A percentile compares a stretch with the other conserved stretches of the same genome.
Conservation (phyloP, 2,329 filamentous ascomycete species). For the Sclerotinia borealis region DNA sequence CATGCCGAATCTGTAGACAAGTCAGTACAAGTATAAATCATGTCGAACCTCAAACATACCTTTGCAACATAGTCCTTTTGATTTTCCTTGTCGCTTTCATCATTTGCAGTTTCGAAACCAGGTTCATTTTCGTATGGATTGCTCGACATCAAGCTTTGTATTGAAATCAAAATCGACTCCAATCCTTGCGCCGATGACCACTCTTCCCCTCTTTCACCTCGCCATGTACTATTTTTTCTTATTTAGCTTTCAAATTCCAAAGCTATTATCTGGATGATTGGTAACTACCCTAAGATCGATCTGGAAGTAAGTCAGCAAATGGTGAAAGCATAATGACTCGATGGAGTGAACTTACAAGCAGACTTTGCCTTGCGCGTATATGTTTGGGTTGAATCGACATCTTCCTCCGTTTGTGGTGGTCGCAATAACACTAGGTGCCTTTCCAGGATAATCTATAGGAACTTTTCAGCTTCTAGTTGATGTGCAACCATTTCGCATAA, state of each 20-base stretch:
- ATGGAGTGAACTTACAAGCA: conserved; percentile 63
- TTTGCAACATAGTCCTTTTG: conserved; percentile 75
- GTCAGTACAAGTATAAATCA: conserved; percentile 2
- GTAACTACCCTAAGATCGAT: conserved; percentile 72
- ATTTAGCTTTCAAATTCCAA: conserved; percentile 11
- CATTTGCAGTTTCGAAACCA: conserved; percentile 74
- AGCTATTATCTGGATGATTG: neutral
- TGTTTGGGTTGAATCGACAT: conserved; percentile 93
- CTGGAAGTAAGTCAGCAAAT: conserved; percentile 40
- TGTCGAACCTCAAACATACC: conserved; percentile 39
- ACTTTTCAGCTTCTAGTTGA: conserved; percentile 9
- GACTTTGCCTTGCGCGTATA: conserved; percentile 85
- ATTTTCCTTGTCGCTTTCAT: conserved; percentile 61
- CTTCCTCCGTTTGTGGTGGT: conserved; percentile 84
- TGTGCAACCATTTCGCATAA: neutral
- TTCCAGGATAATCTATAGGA: conserved; percentile 69
- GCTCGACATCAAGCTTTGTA: conserved; percentile 89
- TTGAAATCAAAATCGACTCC: conserved; percentile 89
- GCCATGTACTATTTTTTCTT: conserved; percentile 68
- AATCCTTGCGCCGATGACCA: conserved; percentile 96
- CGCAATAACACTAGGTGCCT: conserved; percentile 55
- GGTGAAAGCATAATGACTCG: neutral
- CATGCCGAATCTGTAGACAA: conserved; percentile 71
- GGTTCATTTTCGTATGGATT: conserved; percentile 97
- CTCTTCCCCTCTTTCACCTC: conserved; percentile 81